Evolutionary conservation across 768 basidiomycete genomes (phyloP).

Genomic region (Psilocybe tampanensis): DNA sequence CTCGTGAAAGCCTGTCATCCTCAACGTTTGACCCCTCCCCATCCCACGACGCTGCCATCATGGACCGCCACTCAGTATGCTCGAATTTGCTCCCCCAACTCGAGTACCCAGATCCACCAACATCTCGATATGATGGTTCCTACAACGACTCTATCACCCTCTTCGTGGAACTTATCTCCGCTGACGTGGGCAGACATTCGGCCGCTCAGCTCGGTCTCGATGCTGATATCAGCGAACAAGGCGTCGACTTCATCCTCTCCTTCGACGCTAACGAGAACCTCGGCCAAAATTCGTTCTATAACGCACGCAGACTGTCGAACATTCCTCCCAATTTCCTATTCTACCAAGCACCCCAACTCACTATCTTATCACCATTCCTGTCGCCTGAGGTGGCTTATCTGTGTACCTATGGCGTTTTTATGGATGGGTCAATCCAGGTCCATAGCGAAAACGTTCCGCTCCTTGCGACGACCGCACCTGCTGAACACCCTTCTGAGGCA

Average conservation of each 20-base stretch:
- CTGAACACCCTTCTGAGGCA: constrained; percentile 4
- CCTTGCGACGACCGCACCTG: background rate
- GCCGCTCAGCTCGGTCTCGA: constrained; percentile 18
- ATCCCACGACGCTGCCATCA: background rate
- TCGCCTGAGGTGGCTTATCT: constrained; percentile 11
- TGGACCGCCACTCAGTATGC: background rate
- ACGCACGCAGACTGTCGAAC: constrained; percentile 19
- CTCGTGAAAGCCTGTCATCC: background rate
- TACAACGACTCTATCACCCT: constrained; percentile 1
- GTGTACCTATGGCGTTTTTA: constrained; percentile 19
- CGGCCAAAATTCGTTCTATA: constrained; percentile 13
- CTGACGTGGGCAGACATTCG: constrained; percentile 3
- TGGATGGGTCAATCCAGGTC: constrained; percentile 34
- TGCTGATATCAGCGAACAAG: constrained; percentile 20
- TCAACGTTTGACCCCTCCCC: background rate
- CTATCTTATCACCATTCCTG: constrained; percentile 17
- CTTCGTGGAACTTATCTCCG: constrained; percentile 11
- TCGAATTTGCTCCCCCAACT: background rate
- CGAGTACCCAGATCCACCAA: background rate
- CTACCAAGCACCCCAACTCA: constrained; percentile 57
- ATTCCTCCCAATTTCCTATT: constrained; percentile 17
- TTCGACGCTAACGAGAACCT: constrained; percentile 11
- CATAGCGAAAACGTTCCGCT: constrained; percentile 16
- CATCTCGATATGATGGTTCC: background rate
- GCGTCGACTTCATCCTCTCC: constrained; percentile 16